These are phyloP conservation scores for Irpex rosettiformis DNA, from an alignment of 1,284 basidiomycete species.

Conservation along the genomic window DNA sequence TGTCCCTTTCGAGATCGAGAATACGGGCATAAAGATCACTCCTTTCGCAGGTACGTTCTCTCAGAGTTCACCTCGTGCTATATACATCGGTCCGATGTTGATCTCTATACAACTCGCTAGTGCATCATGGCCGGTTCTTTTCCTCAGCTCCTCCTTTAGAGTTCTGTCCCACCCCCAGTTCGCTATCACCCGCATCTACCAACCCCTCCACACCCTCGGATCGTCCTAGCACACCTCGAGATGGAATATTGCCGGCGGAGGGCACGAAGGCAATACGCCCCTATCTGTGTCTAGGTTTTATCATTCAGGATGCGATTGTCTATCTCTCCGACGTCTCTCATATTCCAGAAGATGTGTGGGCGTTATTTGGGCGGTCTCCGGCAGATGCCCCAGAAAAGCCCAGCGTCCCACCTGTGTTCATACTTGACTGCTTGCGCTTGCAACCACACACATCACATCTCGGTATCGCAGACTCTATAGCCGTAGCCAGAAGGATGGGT, in stretches of 20 bases:
- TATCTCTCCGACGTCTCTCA: conserved; percentile 76
- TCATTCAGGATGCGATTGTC: conserved; percentile 56
- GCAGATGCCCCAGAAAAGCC: conserved; percentile 20
- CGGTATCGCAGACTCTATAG: conserved; percentile 58
- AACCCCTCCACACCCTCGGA: conserved; percentile 42
- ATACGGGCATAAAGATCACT: conserved; percentile 58
- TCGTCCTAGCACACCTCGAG: conserved; percentile 13
- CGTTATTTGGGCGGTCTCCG: conserved; percentile 36
- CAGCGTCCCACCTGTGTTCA: conserved; percentile 45
- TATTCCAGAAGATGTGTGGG: conserved; percentile 70
- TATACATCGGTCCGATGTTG: conserved; percentile 7
- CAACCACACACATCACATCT: conserved; percentile 67
- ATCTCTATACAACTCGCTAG: not conserved
- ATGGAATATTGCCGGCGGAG: conserved; percentile 2
- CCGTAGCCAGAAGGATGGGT: conserved; percentile 47
- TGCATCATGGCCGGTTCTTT: conserved; percentile 62
- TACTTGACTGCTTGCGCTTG: conserved; percentile 71
- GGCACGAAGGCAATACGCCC: conserved; percentile 42
- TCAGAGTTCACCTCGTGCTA: not conserved
- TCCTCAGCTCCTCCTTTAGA: conserved; percentile 35
- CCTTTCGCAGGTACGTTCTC: conserved; percentile 58
- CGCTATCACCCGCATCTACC: conserved; percentile 26
- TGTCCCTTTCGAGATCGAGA: conserved; percentile 59
- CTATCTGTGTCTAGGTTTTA: conserved; percentile 73
- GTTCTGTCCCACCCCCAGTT: conserved; percentile 39